These are phyloP conservation scores for Vitis hybrid DNA, from an alignment of 177 flowering plant genomes.

Conservation along the genomic window DNA sequence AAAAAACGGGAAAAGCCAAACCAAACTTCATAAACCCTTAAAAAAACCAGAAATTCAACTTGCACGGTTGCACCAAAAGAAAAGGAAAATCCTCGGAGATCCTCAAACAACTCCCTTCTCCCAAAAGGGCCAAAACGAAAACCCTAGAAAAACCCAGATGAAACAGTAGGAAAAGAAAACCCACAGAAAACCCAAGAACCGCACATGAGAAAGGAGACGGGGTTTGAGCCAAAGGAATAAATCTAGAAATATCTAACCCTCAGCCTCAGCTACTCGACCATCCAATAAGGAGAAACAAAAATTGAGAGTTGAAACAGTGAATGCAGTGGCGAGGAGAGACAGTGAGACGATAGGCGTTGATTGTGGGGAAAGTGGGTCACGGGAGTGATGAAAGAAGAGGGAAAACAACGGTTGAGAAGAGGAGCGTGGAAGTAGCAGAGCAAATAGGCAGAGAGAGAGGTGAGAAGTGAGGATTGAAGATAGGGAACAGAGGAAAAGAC, in stretches of 20 bases:
- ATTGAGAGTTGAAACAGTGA: background rate
- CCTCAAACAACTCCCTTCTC: background rate
- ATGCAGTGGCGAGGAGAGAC: background rate
- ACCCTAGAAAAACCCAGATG: slow-evolving; percentile 22
- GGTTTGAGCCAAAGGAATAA: slow-evolving; percentile 9
- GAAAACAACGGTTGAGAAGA: slow-evolving; percentile 23
- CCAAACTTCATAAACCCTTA: background rate
- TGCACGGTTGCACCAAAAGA: background rate
- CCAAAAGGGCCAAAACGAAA: slow-evolving; percentile 12
- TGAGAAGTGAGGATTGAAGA: slow-evolving; percentile 14
- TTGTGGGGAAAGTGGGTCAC: slow-evolving; percentile 16
- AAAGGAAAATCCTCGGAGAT: slow-evolving; percentile 1
- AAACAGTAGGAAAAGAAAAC: background rate
- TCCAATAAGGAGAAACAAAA: slow-evolving; percentile 15
- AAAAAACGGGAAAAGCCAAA: slow-evolving; percentile 13
- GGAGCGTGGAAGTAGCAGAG: too few species aligned
- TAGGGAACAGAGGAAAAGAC: slow-evolving; percentile 43
- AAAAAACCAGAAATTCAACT: too few species aligned
- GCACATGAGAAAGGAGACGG: slow-evolving; percentile 3
- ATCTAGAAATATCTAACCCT: slow-evolving; percentile 3
- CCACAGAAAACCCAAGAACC: slow-evolving; percentile 6
- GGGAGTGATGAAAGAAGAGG: slow-evolving; percentile 16
- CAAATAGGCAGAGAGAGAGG: slow-evolving; percentile 14
- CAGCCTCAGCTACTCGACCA: slow-evolving; percentile 1
- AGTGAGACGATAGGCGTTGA: background rate